Conservation (phyloP, 2,329 filamentous ascomycete species). For the Chaetothyriales sp. region DNA sequence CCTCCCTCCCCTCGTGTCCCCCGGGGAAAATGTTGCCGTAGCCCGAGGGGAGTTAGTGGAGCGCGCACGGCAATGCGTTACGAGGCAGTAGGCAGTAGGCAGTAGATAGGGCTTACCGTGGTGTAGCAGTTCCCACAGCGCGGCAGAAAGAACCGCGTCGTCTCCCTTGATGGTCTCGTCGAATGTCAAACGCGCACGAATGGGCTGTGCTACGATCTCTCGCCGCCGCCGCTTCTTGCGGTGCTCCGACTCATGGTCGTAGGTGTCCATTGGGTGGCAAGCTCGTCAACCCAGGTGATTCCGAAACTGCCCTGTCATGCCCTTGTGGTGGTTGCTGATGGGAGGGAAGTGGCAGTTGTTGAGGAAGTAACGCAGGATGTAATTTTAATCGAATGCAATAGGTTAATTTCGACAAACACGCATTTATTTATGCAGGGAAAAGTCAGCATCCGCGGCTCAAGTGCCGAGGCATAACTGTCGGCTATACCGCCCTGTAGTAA, state of each 20-base stretch:
- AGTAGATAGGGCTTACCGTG: background rate
- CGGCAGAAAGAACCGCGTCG: constrained; percentile 70
- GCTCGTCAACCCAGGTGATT: too few relatives aligned
- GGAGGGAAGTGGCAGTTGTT: background rate
- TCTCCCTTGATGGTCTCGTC: constrained; percentile 77
- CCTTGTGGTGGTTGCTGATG: background rate
- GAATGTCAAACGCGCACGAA: constrained; percentile 66
- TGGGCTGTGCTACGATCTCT: constrained; percentile 34
- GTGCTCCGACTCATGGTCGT: constrained; percentile 28
- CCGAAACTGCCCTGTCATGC: background rate
- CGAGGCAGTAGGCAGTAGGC: too few relatives aligned
- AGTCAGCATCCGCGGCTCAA: too few relatives aligned
- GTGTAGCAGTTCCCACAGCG: constrained; percentile 44
- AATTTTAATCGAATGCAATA: background rate
- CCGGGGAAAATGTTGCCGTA: too few relatives aligned
- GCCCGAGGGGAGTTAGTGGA: background rate
- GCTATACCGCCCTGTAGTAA: too few relatives aligned
- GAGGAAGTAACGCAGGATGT: background rate
- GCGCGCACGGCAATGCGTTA: background rate
- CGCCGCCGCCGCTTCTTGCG: constrained; percentile 37
- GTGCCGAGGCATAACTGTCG: too few relatives aligned
- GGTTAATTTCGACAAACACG: background rate
- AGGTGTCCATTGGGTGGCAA: constrained; percentile 28
- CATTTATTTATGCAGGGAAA: too few relatives aligned
- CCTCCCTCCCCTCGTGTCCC: too few relatives aligned